A percentile compares a stretch with the other conserved stretches of the same genome.
These are phyloP conservation scores for Porodaedalea pini DNA, from an alignment of 1,284 basidiomycete genomes.

Conservation along the genomic window DNA sequence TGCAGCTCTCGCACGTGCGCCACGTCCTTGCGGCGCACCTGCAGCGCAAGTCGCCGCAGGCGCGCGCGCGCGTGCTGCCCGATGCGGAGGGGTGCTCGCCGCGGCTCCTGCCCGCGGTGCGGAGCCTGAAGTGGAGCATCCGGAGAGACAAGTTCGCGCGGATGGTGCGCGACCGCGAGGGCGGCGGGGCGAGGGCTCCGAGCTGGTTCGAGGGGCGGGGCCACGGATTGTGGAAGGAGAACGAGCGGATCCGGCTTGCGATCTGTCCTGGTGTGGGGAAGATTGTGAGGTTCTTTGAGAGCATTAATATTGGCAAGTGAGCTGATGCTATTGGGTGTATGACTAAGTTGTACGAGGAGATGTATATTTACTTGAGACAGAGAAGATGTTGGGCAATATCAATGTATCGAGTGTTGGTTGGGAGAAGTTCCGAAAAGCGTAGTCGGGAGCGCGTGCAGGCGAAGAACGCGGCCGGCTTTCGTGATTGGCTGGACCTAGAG, in stretches of 20 bases:
- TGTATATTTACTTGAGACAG: not conserved
- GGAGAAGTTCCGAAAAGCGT: not conserved
- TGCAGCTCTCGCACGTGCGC: conserved; percentile 47
- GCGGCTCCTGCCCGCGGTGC: conserved; percentile 52
- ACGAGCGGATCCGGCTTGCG: conserved; percentile 61
- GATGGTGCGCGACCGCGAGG: conserved; percentile 27
- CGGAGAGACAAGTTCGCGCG: conserved; percentile 54
- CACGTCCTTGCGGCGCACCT: conserved; percentile 46
- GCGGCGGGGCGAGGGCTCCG: conserved; percentile 30
- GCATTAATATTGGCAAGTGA: conserved; percentile 22
- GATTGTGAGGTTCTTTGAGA: conserved; percentile 57
- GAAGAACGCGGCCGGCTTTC: no score
- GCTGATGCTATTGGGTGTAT: not conserved
- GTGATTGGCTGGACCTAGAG: no score
- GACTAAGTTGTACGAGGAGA: not conserved
- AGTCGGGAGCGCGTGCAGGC: no score
- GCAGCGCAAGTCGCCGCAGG: conserved; percentile 34
- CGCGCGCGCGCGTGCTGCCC: conserved; percentile 45
- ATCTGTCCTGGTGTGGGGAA: conserved; percentile 60
- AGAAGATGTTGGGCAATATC: not conserved
- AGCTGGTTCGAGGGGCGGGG: conserved; percentile 54
- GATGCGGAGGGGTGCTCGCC: conserved; percentile 52
- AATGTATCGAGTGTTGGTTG: not conserved
- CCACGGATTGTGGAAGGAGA: conserved; percentile 41
- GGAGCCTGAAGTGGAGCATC: conserved; percentile 55